phyloP scores from a whole-genome alignment of 2,329 filamentous ascomycete genomes.

The Sclerotinia trifoliorum region DNA sequence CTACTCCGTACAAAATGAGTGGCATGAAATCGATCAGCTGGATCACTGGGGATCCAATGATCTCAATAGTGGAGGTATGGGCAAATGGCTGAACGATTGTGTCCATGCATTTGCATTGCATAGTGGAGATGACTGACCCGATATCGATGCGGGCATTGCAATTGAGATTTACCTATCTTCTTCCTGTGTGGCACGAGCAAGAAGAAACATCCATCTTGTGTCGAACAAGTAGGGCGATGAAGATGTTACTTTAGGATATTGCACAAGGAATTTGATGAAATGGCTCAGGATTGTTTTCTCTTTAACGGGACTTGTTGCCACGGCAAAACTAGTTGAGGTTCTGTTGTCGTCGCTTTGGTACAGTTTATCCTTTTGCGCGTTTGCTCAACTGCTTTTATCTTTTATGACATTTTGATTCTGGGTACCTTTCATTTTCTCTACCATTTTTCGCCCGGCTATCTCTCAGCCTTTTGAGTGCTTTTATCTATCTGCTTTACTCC shows the following conservation, averaged over 20 bases:
- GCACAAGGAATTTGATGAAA: neutral
- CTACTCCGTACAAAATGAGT: slow-evolving; percentile 17
- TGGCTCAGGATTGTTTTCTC: neutral
- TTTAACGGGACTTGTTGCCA: neutral
- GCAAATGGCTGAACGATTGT: neutral
- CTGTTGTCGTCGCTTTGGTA: neutral
- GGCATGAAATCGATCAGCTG: slow-evolving; percentile 12
- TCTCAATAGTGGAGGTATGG: neutral
- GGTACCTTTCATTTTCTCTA: neutral
- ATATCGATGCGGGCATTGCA: neutral
- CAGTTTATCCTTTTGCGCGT: neutral
- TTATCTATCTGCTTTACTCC: neutral
- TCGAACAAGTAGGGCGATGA: neutral
- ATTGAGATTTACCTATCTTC: neutral
- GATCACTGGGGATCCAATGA: slow-evolving; percentile 12
- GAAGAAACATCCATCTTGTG: neutral
- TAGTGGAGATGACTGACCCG: neutral
- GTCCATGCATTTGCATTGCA: neutral
- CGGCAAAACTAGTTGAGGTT: neutral
- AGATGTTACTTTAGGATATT: neutral
- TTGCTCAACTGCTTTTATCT: neutral
- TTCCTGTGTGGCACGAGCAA: slow-evolving; percentile 1
- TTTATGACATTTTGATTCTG: neutral
- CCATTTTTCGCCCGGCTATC: neutral
- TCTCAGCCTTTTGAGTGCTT: neutral